Evolutionary conservation across 2,329 filamentous ascomycete species (phyloP).

Genomic region (Corynespora cassiicola): DNA sequence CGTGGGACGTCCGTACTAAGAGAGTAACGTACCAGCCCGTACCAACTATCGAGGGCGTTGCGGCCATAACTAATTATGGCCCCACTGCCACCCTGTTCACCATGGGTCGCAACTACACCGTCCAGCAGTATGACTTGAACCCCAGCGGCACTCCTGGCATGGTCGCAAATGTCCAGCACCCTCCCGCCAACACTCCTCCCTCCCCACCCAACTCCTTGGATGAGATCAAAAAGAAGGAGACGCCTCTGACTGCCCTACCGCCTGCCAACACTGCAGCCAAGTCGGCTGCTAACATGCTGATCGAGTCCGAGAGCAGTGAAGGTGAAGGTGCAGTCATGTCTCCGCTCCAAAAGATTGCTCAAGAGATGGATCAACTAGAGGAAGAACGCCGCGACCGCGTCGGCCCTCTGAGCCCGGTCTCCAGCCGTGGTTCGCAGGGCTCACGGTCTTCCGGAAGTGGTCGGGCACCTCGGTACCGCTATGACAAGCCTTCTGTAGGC

Average conservation of each 20-base stretch:
- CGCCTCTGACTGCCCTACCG: slow-evolving; percentile 38
- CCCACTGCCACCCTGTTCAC: slow-evolving; percentile 93
- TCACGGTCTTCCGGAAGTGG: slow-evolving; percentile 62
- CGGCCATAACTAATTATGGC: slow-evolving; percentile 85
- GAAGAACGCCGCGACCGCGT: slow-evolving; percentile 67
- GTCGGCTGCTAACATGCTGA: slow-evolving; percentile 39
- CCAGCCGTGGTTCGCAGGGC: slow-evolving; percentile 67
- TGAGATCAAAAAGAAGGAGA: slow-evolving; percentile 62
- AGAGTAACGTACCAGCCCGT: slow-evolving; percentile 90
- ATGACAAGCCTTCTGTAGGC: slow-evolving; percentile 50
- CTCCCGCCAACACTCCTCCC: slow-evolving; percentile 77
- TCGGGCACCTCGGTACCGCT: slow-evolving; percentile 52
- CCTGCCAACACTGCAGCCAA: too few species aligned
- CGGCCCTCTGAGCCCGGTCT: slow-evolving; percentile 71
- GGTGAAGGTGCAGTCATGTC: slow-evolving; percentile 68
- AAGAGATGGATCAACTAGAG: slow-evolving; percentile 71
- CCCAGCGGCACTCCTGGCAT: slow-evolving; percentile 71
- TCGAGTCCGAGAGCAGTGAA: slow-evolving; percentile 71
- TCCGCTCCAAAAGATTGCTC: slow-evolving; percentile 76
- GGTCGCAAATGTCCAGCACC: slow-evolving; percentile 87
- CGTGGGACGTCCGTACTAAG: slow-evolving; percentile 99
- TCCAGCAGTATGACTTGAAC: slow-evolving; percentile 95
- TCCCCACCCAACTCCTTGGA: slow-evolving; percentile 84
- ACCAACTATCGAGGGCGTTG: slow-evolving; percentile 81
- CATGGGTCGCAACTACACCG: slow-evolving; percentile 82